Conservation (phyloP, 2,329 filamentous ascomycete species). For the Venturia carpophila region DNA sequence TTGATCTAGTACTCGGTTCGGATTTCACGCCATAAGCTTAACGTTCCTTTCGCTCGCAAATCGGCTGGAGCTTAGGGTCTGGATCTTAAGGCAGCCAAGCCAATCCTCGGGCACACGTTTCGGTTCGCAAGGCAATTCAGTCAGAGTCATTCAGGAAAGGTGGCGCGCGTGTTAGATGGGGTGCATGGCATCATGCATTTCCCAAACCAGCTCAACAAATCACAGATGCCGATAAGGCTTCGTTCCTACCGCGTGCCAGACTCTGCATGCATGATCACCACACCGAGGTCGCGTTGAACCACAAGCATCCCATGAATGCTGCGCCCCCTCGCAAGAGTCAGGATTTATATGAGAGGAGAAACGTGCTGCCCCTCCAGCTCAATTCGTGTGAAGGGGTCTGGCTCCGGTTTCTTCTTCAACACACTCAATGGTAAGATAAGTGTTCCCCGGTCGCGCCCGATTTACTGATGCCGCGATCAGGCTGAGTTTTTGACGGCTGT, state of each 20-base stretch:
- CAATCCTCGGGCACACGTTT: background rate
- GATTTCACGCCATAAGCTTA: background rate
- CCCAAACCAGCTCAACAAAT: background rate
- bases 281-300: background rate
- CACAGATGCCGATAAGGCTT: background rate
- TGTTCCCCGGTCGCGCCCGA: background rate
- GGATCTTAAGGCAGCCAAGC: background rate
- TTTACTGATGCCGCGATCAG: background rate
- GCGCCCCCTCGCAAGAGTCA: background rate
- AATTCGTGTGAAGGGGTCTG: background rate
- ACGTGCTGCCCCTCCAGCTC: background rate
- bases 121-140: background rate
- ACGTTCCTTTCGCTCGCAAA: background rate
- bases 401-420: background rate
- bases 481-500: slow-evolving; percentile 5
- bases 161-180: background rate
- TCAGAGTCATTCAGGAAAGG: no score
- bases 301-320: background rate
- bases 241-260: background rate
- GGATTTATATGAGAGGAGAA: background rate
- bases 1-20: background rate
- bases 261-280: background rate
- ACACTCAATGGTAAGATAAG: background rate
- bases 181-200: background rate
- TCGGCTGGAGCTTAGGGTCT: background rate